Conservation (phyloP, 1,284 basidiomycete genomes). For the Thecaphora thlaspeos region DNA sequence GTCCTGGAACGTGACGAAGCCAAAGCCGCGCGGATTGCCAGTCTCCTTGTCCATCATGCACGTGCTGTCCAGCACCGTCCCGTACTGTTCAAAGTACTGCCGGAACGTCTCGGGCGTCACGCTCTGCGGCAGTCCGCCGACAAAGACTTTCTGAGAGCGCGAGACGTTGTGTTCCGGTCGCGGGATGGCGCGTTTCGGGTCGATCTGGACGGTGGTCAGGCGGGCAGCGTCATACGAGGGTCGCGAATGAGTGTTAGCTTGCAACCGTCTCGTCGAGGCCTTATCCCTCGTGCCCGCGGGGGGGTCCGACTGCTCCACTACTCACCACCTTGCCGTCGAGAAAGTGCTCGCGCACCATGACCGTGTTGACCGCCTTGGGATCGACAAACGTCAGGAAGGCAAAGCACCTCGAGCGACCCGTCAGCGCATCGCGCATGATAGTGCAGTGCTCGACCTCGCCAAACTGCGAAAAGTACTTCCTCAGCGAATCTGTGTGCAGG, state of each 20-base stretch:
- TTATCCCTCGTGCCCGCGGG: no score
- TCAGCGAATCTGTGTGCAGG: constrained; percentile 71
- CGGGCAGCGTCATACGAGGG: no score
- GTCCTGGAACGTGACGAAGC: constrained; percentile 89
- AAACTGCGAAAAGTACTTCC: constrained; percentile 82
- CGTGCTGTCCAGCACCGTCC: constrained; percentile 91
- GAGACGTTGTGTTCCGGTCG: constrained; percentile 60
- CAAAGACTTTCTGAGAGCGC: constrained; percentile 68
- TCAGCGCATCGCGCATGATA: constrained; percentile 86
- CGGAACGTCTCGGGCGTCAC: constrained; percentile 93
- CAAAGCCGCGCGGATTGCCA: constrained; percentile 92
- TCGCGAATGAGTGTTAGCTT: no score
- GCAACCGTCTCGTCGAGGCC: no score
- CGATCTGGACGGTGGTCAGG: no score
- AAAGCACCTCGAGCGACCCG: constrained; percentile 85
- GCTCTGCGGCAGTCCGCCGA: constrained; percentile 85
- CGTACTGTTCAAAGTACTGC: constrained; percentile 82
- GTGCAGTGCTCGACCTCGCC: constrained; percentile 87
- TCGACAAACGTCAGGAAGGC: constrained; percentile 90
- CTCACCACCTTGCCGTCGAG: constrained; percentile 89
- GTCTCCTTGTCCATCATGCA: constrained; percentile 99
- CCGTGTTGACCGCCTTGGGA: constrained; percentile 79
- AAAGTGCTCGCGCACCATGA: constrained; percentile 80
- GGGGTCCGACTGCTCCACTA: no score
- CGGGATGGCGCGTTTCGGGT: constrained; percentile 97